phyloP scores from a whole-genome alignment of 2,329 filamentous ascomycete species.

The Fusarium sp. region DNA sequence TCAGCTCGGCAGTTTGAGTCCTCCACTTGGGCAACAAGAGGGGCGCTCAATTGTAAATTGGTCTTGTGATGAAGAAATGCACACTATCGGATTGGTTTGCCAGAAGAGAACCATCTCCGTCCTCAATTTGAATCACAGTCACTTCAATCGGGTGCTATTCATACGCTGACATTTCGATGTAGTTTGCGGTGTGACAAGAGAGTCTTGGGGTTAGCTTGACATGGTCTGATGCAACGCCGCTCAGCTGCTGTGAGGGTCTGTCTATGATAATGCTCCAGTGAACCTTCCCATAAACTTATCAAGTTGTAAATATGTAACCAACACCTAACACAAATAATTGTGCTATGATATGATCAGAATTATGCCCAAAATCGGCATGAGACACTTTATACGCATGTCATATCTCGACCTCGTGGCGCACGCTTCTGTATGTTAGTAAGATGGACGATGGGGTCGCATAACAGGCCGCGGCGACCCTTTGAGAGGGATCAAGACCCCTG shows the following conservation, averaged over 20 bases:
- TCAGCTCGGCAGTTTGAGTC: background rate
- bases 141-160: constrained; percentile 6
- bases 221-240: constrained; percentile 41
- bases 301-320: background rate
- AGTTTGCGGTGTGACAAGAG: constrained; percentile 41
- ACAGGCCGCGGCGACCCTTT: constrained; percentile 37
- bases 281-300: background rate
- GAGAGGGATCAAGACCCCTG: constrained; percentile 36
- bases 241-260: constrained; percentile 11
- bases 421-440: constrained; percentile 1
- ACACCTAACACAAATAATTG: background rate
- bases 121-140: constrained; percentile 21
- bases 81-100: constrained; percentile 8
- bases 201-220: constrained; percentile 33
- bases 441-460: constrained; percentile 39
- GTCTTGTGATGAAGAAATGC: constrained; percentile 15
- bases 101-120: constrained; percentile 2
- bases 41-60: background rate
- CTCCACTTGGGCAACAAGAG: background rate
- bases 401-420: constrained; percentile 26
- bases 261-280: background rate
- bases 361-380: background rate
- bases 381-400: constrained; percentile 15
- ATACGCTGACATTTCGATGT: background rate
- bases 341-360: background rate